Percentiles rank a stretch among this genome's conserved stretches.
Conservation (phyloP, 192 early-diverging fungal species). For the Umbelopsis vinacea region DNA sequence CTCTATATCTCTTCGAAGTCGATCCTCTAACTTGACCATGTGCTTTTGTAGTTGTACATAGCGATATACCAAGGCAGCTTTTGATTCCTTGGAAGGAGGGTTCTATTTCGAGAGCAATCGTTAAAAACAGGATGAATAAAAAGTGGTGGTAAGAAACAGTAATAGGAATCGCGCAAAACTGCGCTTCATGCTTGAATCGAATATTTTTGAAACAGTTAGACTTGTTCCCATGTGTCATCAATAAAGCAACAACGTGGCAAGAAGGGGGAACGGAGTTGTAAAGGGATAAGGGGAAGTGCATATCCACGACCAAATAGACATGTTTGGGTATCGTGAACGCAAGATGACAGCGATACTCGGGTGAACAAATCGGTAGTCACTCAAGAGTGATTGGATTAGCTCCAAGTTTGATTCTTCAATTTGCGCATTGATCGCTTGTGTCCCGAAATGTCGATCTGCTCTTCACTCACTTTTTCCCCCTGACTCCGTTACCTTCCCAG, state of each 20-base stretch:
- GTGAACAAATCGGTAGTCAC: neutral
- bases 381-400: neutral
- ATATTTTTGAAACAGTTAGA: neutral
- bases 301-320: neutral
- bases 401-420: neutral
- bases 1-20: slow-evolving; percentile 15
- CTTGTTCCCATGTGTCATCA: slow-evolving; percentile 8
- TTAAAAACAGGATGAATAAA: neutral
- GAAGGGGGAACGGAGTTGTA: neutral
- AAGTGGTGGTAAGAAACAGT: neutral
- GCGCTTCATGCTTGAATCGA: neutral
- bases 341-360: no score
- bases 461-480: neutral
- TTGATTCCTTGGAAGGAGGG: slow-evolving; percentile 19
- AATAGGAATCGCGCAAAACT: neutral
- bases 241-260: slow-evolving; percentile 10
- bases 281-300: slow-evolving; percentile 11
- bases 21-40: slow-evolving; percentile 14
- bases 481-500: neutral
- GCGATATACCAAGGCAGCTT: slow-evolving; percentile 10
- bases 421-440: neutral
- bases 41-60: slow-evolving; percentile 25
- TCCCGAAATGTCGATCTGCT: neutral
- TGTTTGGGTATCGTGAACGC: no score
- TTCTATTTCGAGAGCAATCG: neutral